Evolutionary conservation across 257 asterid species (phyloP), one percentile per base, ranked within the genome.

Genomic region (Scutellaria barbata): DNA sequence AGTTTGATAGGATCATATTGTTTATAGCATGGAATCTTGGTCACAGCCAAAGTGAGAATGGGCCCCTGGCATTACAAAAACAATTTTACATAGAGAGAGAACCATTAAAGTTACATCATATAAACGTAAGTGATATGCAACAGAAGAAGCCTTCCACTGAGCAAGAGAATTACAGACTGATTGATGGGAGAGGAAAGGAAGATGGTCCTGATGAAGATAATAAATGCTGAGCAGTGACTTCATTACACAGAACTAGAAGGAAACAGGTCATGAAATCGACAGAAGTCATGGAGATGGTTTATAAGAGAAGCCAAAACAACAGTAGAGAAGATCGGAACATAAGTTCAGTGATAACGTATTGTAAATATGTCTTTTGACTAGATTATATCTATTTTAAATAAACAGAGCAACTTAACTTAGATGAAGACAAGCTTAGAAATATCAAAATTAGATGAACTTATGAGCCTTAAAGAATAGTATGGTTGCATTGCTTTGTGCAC

Each of bases 281-380:
- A n/a, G 54, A 9, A 45, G 35, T 41, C n/a, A 52, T 41, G 41
- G 17, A 53, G 51, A 52, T 53, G 63, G 54, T 53, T 20, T 9
- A 40, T 60, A 35, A 20, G 42, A 60, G 60, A 54, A 63, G 71
- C 57, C 63, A 52, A 41, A 41, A 48, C 39, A 63, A 39, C 77
- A 39, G 4, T 5, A 8, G 33, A 54, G 6, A 56, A 56, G 20
- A 56, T 13, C 35, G 45, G 22, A 33, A 58, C 45, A 58, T 41
- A 52, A 67, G n/a, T 18, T 59, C 2, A 22, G 22, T 47, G 14
- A 12, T 8, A 48, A 66, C 14, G 51, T 10, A 60, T 39, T 60
- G 50, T 42, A 60, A n/a, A 37, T 57, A 39, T 35, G 52, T 74
- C 25, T 22, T 22, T 22, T 57, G 18, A 45, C 53, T 67, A 47